A percentile compares a stretch with the other conserved stretches of the same genome.
These are phyloP conservation scores for Dendrothele bispora DNA, from an alignment of 768 basidiomycete genomes.

Conservation along the genomic window DNA sequence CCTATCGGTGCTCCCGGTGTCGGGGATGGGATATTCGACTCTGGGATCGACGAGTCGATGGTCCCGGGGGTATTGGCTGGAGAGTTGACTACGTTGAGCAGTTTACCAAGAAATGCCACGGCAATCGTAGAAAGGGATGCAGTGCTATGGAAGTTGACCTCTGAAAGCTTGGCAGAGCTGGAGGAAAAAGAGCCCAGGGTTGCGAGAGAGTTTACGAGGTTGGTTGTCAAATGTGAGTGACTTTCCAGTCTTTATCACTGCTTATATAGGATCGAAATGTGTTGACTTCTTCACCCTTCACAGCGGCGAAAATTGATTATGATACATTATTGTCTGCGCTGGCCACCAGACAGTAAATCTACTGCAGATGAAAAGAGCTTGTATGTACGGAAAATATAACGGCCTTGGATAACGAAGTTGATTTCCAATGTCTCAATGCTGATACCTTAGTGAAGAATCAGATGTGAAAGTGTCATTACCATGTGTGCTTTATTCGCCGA, in stretches of 20 bases:
- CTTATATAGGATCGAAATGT: no score
- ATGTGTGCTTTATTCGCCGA: no score
- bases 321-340: conserved; percentile 59
- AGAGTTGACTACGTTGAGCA: conserved; percentile 83
- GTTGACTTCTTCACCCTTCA: not conserved
- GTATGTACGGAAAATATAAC: no score
- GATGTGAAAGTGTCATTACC: no score
- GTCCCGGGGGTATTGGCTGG: conserved; percentile 91
- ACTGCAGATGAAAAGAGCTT: no score
- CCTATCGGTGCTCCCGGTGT: no score
- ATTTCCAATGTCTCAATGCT: no score
- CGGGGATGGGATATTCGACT: no score
- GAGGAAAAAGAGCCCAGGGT: conserved; percentile 68
- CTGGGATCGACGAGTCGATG: conserved; percentile 84
- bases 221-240: conserved; percentile 74
- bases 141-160: conserved; percentile 79
- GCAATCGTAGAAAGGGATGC: conserved; percentile 79
- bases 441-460: no score
- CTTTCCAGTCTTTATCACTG: not conserved
- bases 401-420: no score
- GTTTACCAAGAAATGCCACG: conserved; percentile 79
- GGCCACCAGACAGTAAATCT: conserved; percentile 37
- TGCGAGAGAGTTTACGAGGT: conserved; percentile 61
- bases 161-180: conserved; percentile 54
- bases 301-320: conserved; percentile 64